phyloP scores from a whole-genome alignment of 2,329 filamentous ascomycete species.

The Fusarium gaditjirri region DNA sequence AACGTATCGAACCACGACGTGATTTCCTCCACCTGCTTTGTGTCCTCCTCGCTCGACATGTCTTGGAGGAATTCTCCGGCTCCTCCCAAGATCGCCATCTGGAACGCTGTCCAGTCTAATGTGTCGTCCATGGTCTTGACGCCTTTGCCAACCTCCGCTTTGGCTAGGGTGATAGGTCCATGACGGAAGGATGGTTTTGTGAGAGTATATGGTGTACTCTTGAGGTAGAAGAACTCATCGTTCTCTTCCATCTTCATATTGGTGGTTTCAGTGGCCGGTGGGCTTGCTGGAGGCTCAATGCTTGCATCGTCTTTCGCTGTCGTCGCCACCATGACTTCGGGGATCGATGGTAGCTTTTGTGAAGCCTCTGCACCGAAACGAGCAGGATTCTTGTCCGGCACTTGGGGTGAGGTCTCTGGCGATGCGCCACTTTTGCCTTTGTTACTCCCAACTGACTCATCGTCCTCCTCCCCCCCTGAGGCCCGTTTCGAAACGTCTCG shows the following conservation, averaged over 20 bases:
- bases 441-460: slow-evolving; percentile 8
- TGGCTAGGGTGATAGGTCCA: slow-evolving; percentile 64
- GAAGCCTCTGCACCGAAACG: slow-evolving; percentile 17
- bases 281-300: slow-evolving; percentile 6
- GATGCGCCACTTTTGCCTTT: slow-evolving; percentile 3
- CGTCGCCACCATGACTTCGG: slow-evolving; percentile 34
- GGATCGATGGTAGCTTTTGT: slow-evolving; percentile 41
- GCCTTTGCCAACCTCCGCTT: slow-evolving; percentile 54
- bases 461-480: neutral
- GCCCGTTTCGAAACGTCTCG: slow-evolving; percentile 39
- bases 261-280: neutral
- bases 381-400: slow-evolving; percentile 40
- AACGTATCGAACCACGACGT: slow-evolving; percentile 63
- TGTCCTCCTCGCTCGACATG: slow-evolving; percentile 56
- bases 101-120: slow-evolving; percentile 72
- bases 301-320: slow-evolving; percentile 15
- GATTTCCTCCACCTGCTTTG: slow-evolving; percentile 56
- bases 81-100: slow-evolving; percentile 71
- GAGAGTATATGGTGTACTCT: slow-evolving; percentile 60
- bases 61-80: slow-evolving; percentile 63
- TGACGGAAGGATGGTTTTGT: slow-evolving; percentile 63
- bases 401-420: slow-evolving; percentile 7
- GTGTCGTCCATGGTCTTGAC: slow-evolving; percentile 57
- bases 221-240: slow-evolving; percentile 60
- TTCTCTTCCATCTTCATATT: slow-evolving; percentile 47